Conservation (phyloP, 192 early-diverging fungal species). For the Allomyces macrogynus region DNA sequence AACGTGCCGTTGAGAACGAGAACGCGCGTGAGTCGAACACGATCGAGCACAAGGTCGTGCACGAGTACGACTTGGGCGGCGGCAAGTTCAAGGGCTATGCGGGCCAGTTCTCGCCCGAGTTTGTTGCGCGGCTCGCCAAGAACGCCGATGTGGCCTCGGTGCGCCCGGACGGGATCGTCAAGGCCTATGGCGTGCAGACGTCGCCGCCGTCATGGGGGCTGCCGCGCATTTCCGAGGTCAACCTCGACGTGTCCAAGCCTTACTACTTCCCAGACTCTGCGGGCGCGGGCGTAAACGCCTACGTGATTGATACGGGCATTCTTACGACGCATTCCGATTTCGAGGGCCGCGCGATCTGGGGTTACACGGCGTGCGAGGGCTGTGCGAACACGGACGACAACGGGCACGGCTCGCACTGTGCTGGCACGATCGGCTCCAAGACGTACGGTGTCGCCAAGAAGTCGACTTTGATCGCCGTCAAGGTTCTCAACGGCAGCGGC, state of each 20-base stretch:
- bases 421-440: conserved; percentile 25
- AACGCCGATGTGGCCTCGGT: conserved; percentile 17
- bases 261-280: conserved; percentile 40
- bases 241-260: conserved; percentile 20
- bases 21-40: too few relatives aligned
- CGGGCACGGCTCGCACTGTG: conserved; percentile 34
- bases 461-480: conserved; percentile 46
- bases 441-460: conserved; percentile 64
- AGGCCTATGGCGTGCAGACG: conserved; percentile 9
- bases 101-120: conserved; percentile 12
- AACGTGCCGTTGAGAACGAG: too few relatives aligned
- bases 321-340: conserved; percentile 25
- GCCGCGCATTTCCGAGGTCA: conserved; percentile 16
- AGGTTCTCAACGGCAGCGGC: conserved; percentile 29
- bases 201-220: conserved; percentile 29
- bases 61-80: conserved; percentile 12
- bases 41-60: too few relatives aligned
- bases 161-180: conserved; percentile 18
- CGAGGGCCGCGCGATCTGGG: conserved; percentile 30
- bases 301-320: conserved; percentile 45
- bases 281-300: conserved; percentile 35
- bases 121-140: conserved; percentile 7
- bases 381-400: conserved; percentile 19
- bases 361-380: conserved; percentile 13
- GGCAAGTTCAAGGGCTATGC: conserved; percentile 13